Percentiles rank a stretch among this genome's conserved stretches.
Evolutionary conservation across 352 stramenopile genomes (phyloP).

Genomic region (Globisporangium paddicum): DNA sequence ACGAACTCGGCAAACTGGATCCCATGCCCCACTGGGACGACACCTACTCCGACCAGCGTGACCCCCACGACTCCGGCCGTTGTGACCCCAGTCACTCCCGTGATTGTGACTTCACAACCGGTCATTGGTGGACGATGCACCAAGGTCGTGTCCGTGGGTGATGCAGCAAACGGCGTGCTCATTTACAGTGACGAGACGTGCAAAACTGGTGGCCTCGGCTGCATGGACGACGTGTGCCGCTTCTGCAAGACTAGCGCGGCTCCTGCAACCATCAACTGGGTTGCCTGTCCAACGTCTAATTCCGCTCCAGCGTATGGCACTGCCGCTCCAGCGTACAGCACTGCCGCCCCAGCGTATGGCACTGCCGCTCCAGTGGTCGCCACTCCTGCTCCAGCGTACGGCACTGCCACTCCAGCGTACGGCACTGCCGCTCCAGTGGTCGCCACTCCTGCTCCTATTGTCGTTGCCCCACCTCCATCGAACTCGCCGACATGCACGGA

Average conservation of each 20-base stretch:
- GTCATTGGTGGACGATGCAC: not conserved
- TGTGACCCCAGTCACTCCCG: too few relatives aligned
- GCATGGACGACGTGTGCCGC: constrained; percentile 12
- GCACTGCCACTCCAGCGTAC: not conserved
- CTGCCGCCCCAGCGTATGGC: too few relatives aligned
- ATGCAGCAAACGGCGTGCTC: too few relatives aligned
- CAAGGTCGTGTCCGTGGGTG: too few relatives aligned
- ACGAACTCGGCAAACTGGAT: not conserved
- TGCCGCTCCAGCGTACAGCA: not conserved
- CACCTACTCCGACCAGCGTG: not conserved
- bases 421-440: too few relatives aligned
- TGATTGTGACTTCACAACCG: not conserved
- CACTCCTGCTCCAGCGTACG: not conserved
- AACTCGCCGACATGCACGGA: not conserved
- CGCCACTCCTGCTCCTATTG: not conserved
- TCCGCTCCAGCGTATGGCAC: not conserved
- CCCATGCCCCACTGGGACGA: not conserved
- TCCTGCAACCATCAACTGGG: constrained; percentile 21
- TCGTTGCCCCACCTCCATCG: not conserved
- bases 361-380: too few relatives aligned
- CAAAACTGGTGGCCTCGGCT: constrained; percentile 3
- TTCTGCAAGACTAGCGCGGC: constrained; percentile 36
- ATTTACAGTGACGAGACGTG: constrained; percentile 10
- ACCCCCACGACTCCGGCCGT: too few relatives aligned
- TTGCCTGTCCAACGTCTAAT: constrained; percentile 12